A percentile compares a stretch with the other conserved stretches of the same genome.
phyloP scores from a whole-genome alignment of 2,329 filamentous ascomycete species.

The Rhinocladiella mackenziei region DNA sequence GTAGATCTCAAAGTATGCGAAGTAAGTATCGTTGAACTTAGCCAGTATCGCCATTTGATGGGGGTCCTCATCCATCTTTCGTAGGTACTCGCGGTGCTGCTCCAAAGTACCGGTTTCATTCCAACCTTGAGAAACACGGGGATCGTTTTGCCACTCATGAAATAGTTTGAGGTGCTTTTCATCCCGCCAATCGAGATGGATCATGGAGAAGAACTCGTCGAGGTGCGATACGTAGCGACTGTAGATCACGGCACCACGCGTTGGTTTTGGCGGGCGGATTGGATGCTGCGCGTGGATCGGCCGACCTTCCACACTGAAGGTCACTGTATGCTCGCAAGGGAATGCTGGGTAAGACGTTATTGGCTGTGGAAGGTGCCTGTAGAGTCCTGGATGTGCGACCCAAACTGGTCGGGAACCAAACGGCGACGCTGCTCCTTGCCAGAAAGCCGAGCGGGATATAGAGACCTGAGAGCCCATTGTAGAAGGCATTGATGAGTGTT shows the following conservation, averaged over 20 bases:
- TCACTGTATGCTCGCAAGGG: constrained; percentile 1
- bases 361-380: constrained; percentile 29
- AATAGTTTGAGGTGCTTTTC: constrained; percentile 65
- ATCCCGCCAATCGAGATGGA: constrained; percentile 65
- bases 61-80: constrained; percentile 64
- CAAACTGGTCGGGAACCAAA: constrained; percentile 62
- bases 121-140: constrained; percentile 74
- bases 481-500: constrained; percentile 10
- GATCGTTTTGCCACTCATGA: constrained; percentile 79
- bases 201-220: constrained; percentile 71
- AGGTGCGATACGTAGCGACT: constrained; percentile 75
- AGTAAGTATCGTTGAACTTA: constrained; percentile 65
- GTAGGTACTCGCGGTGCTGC: constrained; percentile 68
- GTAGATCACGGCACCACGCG: constrained; percentile 67
- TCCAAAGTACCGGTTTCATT: constrained; percentile 73
- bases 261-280: constrained; percentile 66
- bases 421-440: constrained; percentile 66
- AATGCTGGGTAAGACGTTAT: constrained; percentile 17
- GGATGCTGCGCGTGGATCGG: constrained; percentile 62
- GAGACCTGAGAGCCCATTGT: constrained; percentile 30
- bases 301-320: constrained; percentile 1
- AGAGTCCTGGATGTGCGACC: constrained; percentile 47
- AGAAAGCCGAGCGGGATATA: constrained; percentile 50
- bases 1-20: constrained; percentile 78
- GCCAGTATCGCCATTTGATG: constrained; percentile 68